Evolutionary conservation across 495 filamentous ascomycete species (phyloP), one percentile per base, ranked within the genome.

Genomic region (Penicilliopsis zonata): DNA sequence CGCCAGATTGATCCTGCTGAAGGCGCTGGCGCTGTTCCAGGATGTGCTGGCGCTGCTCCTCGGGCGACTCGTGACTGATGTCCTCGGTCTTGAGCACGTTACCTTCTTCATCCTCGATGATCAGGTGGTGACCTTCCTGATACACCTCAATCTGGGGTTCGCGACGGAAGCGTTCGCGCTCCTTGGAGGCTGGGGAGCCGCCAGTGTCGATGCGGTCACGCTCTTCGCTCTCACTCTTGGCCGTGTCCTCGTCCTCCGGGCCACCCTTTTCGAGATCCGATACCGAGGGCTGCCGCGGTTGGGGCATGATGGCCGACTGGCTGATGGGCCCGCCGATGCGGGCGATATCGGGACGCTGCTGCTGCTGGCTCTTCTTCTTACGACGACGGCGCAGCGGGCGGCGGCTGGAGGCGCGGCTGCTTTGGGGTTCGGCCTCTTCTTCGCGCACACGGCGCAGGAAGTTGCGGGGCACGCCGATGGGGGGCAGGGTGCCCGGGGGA

Each of bases 271-370:
- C 33, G 15, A 55, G 52, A 4, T 47, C 42, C 19, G 50, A 48
- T 9, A 37, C 36, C 13, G 55, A 53, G 3, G 46, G 16, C 18
- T 65, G 66, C 28, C 72, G 67, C n/a, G 29, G 31, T 31, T 72
- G 67, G 25, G 90, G 90, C 40, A 69, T 69, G 44, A 98, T 95
- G 13, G 90, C 90, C 21, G 88, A 93, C 52, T 93, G 76, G 35
- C 71, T 82, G 37, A 98, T 82, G 4, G 86, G 90, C 0, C 90
- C 90, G 33, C 90, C 90, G n/a, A n/a, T n/a, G n/a, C n/a, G n/a
- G n/a, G n/a, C n/a, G n/a, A n/a, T n/a, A n/a, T n/a, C n/a, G n/a
- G n/a, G n/a, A n/a, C n/a, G n/a, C n/a, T n/a, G n/a, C n/a, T n/a
- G n/a, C 4, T 81, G 76, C 1, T 76, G 80, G 31, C 74, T 64